Conservation (phyloP, 2,329 filamentous ascomycete species). For the Neoascochyta sp. region DNA sequence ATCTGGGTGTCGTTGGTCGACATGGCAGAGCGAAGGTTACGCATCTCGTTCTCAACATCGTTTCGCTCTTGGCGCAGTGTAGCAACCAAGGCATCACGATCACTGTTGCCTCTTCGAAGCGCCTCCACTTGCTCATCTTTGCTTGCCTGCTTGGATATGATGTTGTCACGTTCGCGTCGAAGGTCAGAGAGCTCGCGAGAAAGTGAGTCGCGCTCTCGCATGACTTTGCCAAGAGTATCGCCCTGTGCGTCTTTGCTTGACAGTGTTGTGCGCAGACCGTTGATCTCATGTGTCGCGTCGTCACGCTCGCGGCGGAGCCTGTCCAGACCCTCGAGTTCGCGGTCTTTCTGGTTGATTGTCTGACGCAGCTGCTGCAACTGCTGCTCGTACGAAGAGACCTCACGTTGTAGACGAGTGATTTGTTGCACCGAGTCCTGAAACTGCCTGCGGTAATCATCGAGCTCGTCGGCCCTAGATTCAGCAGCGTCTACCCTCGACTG, state of each 20-base stretch:
- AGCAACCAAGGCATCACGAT: conserved; percentile 27
- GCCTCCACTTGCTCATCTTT: conserved; percentile 32
- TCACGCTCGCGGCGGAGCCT: conserved; percentile 31
- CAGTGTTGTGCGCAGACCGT: conserved; percentile 26
- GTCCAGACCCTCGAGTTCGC: conserved; percentile 26
- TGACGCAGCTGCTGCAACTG: conserved; percentile 32
- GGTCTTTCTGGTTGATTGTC: conserved; percentile 27
- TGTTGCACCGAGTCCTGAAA: conserved; percentile 35
- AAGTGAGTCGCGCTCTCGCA: conserved; percentile 26
- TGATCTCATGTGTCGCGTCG: conserved; percentile 31
- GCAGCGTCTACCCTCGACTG: conserved; percentile 35
- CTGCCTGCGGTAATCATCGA: conserved; percentile 36
- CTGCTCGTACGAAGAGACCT: conserved; percentile 28
- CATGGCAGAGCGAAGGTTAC: conserved; percentile 23
- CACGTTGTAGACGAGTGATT: conserved; percentile 28
- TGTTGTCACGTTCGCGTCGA: conserved; percentile 29
- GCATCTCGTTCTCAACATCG: conserved; percentile 20
- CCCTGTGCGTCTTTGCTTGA: conserved; percentile 30
- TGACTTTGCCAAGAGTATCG: conserved; percentile 28
- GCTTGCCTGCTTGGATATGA: conserved; percentile 22
- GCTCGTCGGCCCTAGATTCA: conserved; percentile 34
- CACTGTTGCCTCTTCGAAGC: conserved; percentile 25
- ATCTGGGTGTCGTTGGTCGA: conserved; percentile 34
- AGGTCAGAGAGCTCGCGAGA: conserved; percentile 28
- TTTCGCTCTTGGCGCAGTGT: conserved; percentile 28